Evolutionary conservation across 495 filamentous ascomycete species (phyloP).

Genomic region (Xylaria intraflava): DNA sequence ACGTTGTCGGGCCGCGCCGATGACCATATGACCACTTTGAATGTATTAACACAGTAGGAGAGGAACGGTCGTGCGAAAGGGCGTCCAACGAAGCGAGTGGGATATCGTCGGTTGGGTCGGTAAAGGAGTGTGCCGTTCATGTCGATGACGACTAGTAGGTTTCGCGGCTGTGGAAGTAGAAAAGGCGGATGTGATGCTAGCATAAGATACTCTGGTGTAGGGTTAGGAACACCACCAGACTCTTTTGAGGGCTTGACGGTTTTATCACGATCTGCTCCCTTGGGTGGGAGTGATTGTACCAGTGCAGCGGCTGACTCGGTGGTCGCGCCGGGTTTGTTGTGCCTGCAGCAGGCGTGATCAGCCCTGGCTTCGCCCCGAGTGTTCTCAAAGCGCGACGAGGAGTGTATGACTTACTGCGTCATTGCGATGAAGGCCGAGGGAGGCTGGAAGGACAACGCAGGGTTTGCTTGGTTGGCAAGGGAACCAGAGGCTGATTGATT

Average conservation of each 20-base stretch:
- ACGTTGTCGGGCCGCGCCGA: slow-evolving; percentile 72
- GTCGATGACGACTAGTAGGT: slow-evolving; percentile 77
- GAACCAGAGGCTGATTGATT: neutral
- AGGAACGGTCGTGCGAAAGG: slow-evolving; percentile 62
- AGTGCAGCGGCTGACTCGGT: no score
- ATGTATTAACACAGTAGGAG: slow-evolving; percentile 54
- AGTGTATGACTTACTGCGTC: neutral
- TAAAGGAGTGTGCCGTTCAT: slow-evolving; percentile 85
- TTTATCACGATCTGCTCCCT: slow-evolving; percentile 6
- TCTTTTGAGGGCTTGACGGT: slow-evolving; percentile 29
- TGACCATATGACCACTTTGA: slow-evolving; percentile 85
- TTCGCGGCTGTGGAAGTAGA: slow-evolving; percentile 23
- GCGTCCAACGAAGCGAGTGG: slow-evolving; percentile 52
- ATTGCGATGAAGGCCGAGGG: neutral
- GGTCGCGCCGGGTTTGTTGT: neutral
- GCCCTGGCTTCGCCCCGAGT: neutral
- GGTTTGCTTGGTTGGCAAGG: neutral
- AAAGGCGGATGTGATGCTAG: slow-evolving; percentile 18
- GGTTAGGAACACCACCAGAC: slow-evolving; percentile 46
- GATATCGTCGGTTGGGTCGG: slow-evolving; percentile 48
- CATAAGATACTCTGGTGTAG: slow-evolving; percentile 34
- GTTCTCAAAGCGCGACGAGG: neutral
- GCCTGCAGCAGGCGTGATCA: neutral
- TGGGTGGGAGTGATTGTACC: neutral
- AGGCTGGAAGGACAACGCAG: neutral